These are phyloP conservation scores for Neonectria magnoliae DNA, from an alignment of 2,329 filamentous ascomycete species.

Conservation along the genomic window DNA sequence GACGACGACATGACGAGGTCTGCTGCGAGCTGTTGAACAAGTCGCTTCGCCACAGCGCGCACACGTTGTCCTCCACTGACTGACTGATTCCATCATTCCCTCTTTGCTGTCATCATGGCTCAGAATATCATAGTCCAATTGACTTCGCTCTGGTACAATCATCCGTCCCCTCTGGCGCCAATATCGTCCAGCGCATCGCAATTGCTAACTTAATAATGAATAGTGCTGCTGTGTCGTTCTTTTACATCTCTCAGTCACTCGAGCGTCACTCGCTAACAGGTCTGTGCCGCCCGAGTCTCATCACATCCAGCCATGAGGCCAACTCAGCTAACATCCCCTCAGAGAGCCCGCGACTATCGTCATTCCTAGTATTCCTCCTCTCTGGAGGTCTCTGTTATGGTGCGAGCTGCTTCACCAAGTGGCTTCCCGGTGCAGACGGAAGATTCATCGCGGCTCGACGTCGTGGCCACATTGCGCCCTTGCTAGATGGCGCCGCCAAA, in stretches of 20 bases:
- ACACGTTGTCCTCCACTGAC: background rate
- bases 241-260: slow-evolving; percentile 58
- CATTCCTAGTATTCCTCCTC: slow-evolving; percentile 57
- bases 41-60: background rate
- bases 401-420: slow-evolving; percentile 55
- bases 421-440: slow-evolving; percentile 59
- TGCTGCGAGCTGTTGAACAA: slow-evolving; percentile 7
- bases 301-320: background rate
- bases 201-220: background rate
- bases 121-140: slow-evolving; percentile 35
- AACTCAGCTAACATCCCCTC: slow-evolving; percentile 22
- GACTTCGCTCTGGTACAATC: slow-evolving; percentile 38
- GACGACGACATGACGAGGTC: slow-evolving; percentile 20
- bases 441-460: slow-evolving; percentile 51
- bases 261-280: slow-evolving; percentile 61
- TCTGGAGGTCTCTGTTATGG: slow-evolving; percentile 55
- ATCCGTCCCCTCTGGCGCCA: background rate
- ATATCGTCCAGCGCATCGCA: no score
- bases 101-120: slow-evolving; percentile 32
- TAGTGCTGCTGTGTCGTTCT: slow-evolving; percentile 59
- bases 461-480: slow-evolving; percentile 29
- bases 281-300: slow-evolving; percentile 38
- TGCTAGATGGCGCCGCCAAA: slow-evolving; percentile 36
- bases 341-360: slow-evolving; percentile 62
- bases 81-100: background rate